Conservation (phyloP, 768 basidiomycete species). For the Amanita jacksonii region DNA sequence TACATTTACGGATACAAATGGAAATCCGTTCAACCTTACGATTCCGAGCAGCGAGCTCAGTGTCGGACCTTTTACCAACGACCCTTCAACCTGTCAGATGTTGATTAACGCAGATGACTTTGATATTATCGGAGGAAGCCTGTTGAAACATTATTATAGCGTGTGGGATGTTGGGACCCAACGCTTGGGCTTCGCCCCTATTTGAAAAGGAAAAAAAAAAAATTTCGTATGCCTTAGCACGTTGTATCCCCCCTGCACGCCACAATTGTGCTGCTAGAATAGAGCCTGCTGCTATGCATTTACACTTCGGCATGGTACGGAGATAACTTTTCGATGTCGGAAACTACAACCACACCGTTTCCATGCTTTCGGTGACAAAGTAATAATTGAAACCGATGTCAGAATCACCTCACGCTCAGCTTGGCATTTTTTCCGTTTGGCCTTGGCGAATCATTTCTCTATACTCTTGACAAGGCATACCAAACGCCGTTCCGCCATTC, state of each 20-base stretch:
- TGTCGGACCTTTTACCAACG: slow-evolving; percentile 45
- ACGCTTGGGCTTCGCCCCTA: slow-evolving; percentile 45
- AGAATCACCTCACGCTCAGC: no score
- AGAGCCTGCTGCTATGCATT: background rate
- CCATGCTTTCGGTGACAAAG: no score
- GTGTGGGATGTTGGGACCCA: slow-evolving; percentile 45
- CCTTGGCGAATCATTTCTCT: background rate
- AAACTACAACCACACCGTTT: no score
- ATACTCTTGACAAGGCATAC: no score
- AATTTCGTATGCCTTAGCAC: background rate
- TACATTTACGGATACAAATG: slow-evolving; percentile 40
- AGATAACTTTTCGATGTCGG: no score
- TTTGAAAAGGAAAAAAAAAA: slow-evolving; percentile 21
- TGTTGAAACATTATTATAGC: slow-evolving; percentile 52
- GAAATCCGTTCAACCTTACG: slow-evolving; percentile 42
- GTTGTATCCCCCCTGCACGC: no score
- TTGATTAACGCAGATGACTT: slow-evolving; percentile 49
- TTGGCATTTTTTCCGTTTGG: no score
- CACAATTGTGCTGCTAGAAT: no score
- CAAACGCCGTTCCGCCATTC: no score
- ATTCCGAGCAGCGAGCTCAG: slow-evolving; percentile 48
- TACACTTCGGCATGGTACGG: background rate
- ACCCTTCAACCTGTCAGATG: slow-evolving; percentile 42
- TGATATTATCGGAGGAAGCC: slow-evolving; percentile 41
- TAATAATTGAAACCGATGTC: no score